phyloP scores from a whole-genome alignment of 139 green algal species.

The Micractinium conductrix region DNA sequence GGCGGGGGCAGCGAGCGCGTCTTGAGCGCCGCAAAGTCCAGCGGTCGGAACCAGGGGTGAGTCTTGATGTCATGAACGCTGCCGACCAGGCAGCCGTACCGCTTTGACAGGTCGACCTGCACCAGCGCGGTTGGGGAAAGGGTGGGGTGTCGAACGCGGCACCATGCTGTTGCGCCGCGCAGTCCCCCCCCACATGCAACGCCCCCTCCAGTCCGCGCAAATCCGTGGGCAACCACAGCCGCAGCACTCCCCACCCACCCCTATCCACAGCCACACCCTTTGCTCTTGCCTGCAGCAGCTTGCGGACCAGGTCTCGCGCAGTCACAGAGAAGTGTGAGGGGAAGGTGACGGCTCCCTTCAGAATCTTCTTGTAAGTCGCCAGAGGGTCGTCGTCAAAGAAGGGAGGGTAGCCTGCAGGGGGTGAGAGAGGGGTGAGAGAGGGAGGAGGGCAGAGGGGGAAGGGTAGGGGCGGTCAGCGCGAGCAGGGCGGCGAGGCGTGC shows the following conservation, averaged over 20 bases:
- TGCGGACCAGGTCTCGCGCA: conserved; percentile 66
- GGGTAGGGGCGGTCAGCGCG: too few species aligned
- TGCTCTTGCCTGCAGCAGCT: conserved; percentile 68
- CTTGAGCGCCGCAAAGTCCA: conserved; percentile 46
- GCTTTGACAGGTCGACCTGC: conserved; percentile 58
- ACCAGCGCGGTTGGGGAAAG: background rate
- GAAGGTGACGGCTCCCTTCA: conserved; percentile 21
- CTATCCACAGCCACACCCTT: background rate
- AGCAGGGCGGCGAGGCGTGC: too few species aligned
- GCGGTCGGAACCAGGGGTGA: conserved; percentile 74
- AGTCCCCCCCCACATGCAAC: too few species aligned
- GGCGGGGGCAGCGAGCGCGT: conserved; percentile 31
- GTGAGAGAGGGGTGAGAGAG: too few species aligned
- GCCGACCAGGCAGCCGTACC: conserved; percentile 40
- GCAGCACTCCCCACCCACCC: background rate
- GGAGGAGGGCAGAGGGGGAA: too few species aligned
- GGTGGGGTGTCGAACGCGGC: background rate
- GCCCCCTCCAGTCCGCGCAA: too few species aligned
- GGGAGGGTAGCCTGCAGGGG: conserved; percentile 75
- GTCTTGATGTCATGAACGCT: conserved; percentile 65
- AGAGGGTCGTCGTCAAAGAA: conserved; percentile 83
- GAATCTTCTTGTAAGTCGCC: conserved; percentile 82
- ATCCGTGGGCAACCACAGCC: too few species aligned
- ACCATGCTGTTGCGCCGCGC: too few species aligned
- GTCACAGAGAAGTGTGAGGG: conserved; percentile 26